Evolutionary conservation across 768 basidiomycete species (phyloP), one percentile per base, ranked within the genome.

Genomic region (Tephrocybe sp.): DNA sequence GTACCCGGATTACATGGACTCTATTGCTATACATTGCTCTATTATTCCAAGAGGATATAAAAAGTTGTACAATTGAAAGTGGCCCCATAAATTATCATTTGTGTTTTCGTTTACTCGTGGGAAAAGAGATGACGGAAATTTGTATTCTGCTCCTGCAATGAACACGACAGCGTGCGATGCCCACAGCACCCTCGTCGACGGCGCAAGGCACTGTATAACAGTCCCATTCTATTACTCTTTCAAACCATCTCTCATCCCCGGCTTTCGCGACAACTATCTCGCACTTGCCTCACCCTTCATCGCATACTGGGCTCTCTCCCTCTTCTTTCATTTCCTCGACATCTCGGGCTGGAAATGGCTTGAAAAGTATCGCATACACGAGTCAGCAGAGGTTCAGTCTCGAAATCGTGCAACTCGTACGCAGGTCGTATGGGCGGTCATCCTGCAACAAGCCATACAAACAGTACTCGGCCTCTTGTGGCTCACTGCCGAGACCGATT

Each of bases 361-460:
- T 27, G 84, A 94, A 55, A 82, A 79, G 50, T 85, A 91, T 65
- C 80, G 92, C 37, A 87, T 98, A 39, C 95, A 99, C 66, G 89
- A 92, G 43, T 88, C 89, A 1, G 73, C 71, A 12, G 94, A 98
- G 62, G 83, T 93, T 51, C 74, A 75, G 50, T 66, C 79, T 2
- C 75, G 82, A 49, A 98, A 98, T 64, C 76, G 80, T 8, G 94
- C 81, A 3, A 83, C 89, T 0, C 80, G 82, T 8, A 45, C 61
- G 2, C 64, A 92, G 52, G 95, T 99, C 52, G 60, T 95, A 29
- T 67, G 73, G 57, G 90, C 91, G 0, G 94, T 99, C 46, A 42
- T 95, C 8, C 55, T 93, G 38, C 97, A 99, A 64, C 97, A 99
- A 51, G 61, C 77, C 16, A 59, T 97, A 4, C 97, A 98, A 69